Percentiles rank a stretch among this genome's conserved stretches.
These are phyloP conservation scores for Pseudogymnoascus sp. DNA, from an alignment of 2,329 filamentous ascomycete species.

Conservation along the genomic window DNA sequence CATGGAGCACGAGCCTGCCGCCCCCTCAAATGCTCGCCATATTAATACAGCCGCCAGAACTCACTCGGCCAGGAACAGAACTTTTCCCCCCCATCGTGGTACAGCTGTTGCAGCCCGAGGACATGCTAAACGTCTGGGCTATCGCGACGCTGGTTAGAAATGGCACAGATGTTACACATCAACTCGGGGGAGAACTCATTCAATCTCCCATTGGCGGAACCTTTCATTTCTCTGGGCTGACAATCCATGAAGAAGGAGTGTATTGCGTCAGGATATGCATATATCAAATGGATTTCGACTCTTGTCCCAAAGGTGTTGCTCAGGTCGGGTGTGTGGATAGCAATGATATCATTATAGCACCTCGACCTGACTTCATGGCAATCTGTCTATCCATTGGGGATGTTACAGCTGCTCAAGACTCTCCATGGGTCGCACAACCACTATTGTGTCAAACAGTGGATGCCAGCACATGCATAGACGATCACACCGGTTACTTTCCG, in stretches of 20 bases:
- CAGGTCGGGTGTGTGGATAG: background rate
- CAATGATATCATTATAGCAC: background rate
- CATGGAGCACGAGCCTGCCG: no score
- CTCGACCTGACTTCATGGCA: background rate
- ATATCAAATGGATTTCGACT: background rate
- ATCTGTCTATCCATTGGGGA: background rate
- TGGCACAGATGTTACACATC: background rate
- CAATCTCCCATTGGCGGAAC: background rate
- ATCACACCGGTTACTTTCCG: background rate
- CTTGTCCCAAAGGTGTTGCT: background rate
- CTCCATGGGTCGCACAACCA: no score
- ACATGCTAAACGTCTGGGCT: background rate
- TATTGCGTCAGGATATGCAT: background rate
- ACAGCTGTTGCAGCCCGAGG: background rate
- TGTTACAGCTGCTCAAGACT: no score
- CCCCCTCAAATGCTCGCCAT: no score
- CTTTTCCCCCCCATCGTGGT: no score
- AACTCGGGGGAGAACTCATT: background rate
- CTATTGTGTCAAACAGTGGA: no score
- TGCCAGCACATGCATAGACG: background rate
- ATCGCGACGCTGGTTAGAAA: background rate
- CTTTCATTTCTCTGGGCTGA: background rate
- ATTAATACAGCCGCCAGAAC: background rate
- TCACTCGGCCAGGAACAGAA: no score
- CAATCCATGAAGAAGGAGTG: background rate